Evolutionary conservation across 2,329 filamentous ascomycete genomes (phyloP).

Genomic region (Aurifilum marmelostoma): DNA sequence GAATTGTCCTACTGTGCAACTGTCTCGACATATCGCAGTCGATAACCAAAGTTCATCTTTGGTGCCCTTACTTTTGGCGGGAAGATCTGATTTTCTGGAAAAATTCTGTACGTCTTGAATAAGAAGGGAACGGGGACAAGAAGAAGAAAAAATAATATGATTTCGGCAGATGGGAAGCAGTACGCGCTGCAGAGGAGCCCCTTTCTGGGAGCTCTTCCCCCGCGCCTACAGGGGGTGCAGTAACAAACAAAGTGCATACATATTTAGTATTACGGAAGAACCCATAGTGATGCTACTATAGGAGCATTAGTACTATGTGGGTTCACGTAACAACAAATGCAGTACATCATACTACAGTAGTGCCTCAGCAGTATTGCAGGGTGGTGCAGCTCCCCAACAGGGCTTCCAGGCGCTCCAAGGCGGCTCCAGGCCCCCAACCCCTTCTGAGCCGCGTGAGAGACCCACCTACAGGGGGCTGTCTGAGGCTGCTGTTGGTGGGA

Average conservation of each 20-base stretch:
- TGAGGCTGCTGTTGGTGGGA: slow-evolving; percentile 1
- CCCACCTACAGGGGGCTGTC: not conserved
- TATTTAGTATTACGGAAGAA: too few relatives aligned
- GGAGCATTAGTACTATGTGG: too few relatives aligned
- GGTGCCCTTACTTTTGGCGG: not conserved
- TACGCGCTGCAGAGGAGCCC: not conserved
- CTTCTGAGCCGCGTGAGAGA: not conserved
- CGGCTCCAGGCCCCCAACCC: not conserved
- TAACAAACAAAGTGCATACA: not conserved
- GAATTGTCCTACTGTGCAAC: not conserved
- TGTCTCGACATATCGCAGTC: not conserved
- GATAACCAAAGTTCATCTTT: not conserved
- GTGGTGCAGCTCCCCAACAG: not conserved
- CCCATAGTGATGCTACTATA: not conserved
- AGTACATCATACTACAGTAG: too few relatives aligned
- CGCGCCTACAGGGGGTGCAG: not conserved
- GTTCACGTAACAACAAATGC: not conserved
- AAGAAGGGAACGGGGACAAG: not conserved
- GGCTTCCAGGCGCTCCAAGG: not conserved
- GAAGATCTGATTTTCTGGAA: not conserved
- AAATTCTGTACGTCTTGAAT: not conserved
- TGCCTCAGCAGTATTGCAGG: not conserved
- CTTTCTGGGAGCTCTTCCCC: not conserved
- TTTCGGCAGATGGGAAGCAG: not conserved
- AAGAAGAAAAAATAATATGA: not conserved